These are phyloP conservation scores for Solanum ossicruentum DNA, from an alignment of 257 asterid species.

Conservation along the genomic window DNA sequence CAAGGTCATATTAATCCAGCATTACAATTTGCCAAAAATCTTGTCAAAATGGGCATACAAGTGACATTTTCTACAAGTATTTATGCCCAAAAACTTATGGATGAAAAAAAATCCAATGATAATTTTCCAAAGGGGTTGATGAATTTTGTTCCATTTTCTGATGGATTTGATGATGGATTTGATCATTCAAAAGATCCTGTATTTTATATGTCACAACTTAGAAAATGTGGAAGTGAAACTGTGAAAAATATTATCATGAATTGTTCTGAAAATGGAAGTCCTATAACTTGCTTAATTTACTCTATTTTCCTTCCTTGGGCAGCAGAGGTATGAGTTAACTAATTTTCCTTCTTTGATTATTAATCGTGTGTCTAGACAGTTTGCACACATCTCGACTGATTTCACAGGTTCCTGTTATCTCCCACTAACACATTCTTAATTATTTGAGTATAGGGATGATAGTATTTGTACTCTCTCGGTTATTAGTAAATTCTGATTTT, in stretches of 20 bases:
- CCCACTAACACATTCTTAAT: no score
- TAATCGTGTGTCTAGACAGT: background rate
- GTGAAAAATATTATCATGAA: conserved; percentile 7
- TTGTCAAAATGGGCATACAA: background rate
- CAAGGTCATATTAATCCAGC: conserved; percentile 24
- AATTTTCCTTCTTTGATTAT: background rate
- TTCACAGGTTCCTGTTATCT: fast-evolving
- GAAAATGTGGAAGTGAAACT: conserved; percentile 3
- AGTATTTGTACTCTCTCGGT: background rate
- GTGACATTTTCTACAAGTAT: conserved; percentile 15
- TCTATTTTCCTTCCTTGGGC: conserved; percentile 22
- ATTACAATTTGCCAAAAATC: conserved; percentile 10
- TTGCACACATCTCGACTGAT: background rate
- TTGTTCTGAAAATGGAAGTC: background rate
- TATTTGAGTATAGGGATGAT: background rate
- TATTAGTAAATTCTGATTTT: background rate
- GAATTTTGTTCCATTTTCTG: conserved; percentile 9
- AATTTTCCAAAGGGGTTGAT: background rate
- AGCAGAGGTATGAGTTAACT: background rate
- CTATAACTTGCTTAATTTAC: conserved; percentile 14
- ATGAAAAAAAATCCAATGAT: background rate
- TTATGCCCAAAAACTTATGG: conserved; percentile 3
- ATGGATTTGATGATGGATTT: conserved; percentile 14
- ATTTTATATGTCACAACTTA: conserved; percentile 5
- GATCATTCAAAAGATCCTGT: background rate